Evolutionary conservation across 768 basidiomycete species (phyloP).

Genomic region (Lactifluus subvellereus): DNA sequence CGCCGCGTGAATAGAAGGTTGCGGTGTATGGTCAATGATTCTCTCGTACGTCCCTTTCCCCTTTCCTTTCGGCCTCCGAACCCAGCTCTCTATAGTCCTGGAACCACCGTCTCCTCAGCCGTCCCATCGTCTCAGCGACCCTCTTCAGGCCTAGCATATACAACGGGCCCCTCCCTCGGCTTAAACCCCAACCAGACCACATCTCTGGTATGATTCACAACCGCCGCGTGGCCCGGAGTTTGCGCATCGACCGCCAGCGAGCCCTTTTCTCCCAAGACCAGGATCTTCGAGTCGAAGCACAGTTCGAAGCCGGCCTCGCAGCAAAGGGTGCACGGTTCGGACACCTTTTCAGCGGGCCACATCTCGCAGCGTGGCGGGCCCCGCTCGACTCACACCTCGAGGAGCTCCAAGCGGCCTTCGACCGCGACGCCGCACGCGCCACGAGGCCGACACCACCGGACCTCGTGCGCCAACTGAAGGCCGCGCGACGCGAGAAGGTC

Average conservation of each 20-base stretch:
- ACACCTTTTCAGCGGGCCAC: constrained; percentile 25
- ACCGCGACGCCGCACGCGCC: constrained; percentile 40
- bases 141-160: constrained; percentile 57
- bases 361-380: constrained; percentile 31
- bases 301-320: constrained; percentile 34
- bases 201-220: constrained; percentile 64
- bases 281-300: constrained; percentile 35
- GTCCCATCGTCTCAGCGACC: constrained; percentile 67
- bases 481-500: constrained; percentile 55
- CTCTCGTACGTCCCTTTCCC: constrained; percentile 40
- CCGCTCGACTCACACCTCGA: constrained; percentile 32
- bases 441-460: constrained; percentile 41
- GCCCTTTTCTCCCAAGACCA: constrained; percentile 32
- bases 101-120: constrained; percentile 45
- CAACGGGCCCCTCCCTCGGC: constrained; percentile 69
- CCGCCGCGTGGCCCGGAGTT: constrained; percentile 40
- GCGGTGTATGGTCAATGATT: constrained; percentile 42
- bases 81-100: constrained; percentile 45
- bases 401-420: constrained; percentile 33
- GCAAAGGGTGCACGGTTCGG: constrained; percentile 10
- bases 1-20: constrained; percentile 46
- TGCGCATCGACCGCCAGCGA: constrained; percentile 37
- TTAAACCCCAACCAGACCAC: constrained; percentile 72
- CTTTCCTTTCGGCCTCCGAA: not conserved
- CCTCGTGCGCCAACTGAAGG: constrained; percentile 44